Evolutionary conservation across 306 rosid species (phyloP), one percentile per base, ranked within the genome.

Genomic region (Prunus salicina): DNA sequence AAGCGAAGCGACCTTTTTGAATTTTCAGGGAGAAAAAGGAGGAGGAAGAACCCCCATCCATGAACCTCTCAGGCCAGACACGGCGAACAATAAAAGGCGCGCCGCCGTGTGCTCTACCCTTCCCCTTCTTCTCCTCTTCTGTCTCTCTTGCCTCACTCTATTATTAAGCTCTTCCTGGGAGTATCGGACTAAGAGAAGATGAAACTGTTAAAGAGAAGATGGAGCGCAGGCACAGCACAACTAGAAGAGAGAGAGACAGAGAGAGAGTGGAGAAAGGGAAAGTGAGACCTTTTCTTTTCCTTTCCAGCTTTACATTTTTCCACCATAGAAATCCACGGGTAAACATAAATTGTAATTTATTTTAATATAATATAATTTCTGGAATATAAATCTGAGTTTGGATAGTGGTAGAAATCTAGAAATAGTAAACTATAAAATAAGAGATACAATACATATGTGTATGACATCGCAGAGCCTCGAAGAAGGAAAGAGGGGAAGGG

Each of bases 241-340:
- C 32, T 1, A 38, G 73, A 30, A 55, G 56, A 71, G 24, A 14
- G 13, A 56, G 49, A 71, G 49, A 71, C 13, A 14, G 13, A 46
- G 8, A 18, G 52, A 10, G 28, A 43, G 16, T 64, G 64, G 25
- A 72, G 47, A 30, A 18, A 11, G 20, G 55, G 73, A 49, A 28
- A 67, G 27, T 57, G 14, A 38, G 15, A 0, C 55, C 58, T 22
- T 34, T 64, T 71, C 38, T 73, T 83, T 84, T 83, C 43, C 9
- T 38, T 38, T 38, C 82, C 85, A 80, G 86, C 85, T 80, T 73
- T 63, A 82, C 79, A 70, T 73, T 86, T 82, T 38, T 82, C 82
- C 86, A 84, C 90, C 91, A 78, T 82, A 74, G 80, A 87, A 84
- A 80, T 75, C 72, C 82, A 82, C 73, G 76, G 64, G 76, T n/a